Conservation (phyloP, 495 filamentous ascomycete genomes). For the Stereocaulon alpinum region DNA sequence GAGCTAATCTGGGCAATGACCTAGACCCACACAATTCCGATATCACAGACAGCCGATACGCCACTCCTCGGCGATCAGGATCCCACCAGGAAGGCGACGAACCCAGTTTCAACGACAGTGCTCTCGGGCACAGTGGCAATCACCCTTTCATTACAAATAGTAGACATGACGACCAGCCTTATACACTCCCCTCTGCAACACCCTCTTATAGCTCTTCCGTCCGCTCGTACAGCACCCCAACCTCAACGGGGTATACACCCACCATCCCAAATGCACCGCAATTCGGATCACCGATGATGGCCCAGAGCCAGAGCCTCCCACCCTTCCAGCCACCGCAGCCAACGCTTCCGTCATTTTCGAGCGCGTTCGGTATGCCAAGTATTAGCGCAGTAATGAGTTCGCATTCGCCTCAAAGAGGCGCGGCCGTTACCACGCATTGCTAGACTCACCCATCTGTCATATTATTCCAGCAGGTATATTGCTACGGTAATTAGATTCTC, state of each 20-base stretch:
- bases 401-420: not conserved
- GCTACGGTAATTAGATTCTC: not conserved
- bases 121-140: not conserved
- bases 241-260: constrained; percentile 9
- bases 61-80: not conserved
- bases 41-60: not conserved
- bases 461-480: not conserved
- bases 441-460: not conserved
- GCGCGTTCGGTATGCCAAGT: constrained; percentile 8
- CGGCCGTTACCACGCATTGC: constrained; percentile 12
- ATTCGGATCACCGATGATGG: not conserved
- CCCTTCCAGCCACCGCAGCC: not conserved
- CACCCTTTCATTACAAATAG: not conserved
- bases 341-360: constrained; percentile 7
- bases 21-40: constrained; percentile 1
- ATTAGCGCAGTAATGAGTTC: not conserved
- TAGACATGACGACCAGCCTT: constrained; percentile 6
- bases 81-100: constrained; percentile 8
- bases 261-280: constrained; percentile 11
- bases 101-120: constrained; percentile 13
- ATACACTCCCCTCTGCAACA: not conserved
- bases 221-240: constrained; percentile 14
- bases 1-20: not conserved
- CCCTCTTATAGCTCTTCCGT: constrained; percentile 8
- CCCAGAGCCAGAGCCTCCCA: not conserved